Conservation (phyloP, 1,284 basidiomycete species). For the Phylloboletellus chloephorus region DNA sequence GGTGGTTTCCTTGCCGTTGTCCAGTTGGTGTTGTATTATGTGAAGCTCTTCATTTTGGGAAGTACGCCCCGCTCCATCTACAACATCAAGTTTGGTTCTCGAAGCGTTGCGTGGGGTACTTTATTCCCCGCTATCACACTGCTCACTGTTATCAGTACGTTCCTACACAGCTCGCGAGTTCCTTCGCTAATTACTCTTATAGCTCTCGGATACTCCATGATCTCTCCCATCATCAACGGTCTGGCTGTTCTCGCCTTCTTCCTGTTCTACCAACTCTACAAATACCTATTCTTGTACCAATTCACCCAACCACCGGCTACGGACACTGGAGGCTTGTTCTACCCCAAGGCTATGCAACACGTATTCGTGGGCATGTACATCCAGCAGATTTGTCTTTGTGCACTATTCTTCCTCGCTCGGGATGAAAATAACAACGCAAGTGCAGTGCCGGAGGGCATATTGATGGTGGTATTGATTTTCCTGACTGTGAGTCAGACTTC, state of each 20-base stretch:
- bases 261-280: slow-evolving; percentile 81
- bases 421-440: slow-evolving; percentile 47
- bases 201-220: slow-evolving; percentile 81
- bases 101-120: slow-evolving; percentile 79
- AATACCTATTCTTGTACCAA: slow-evolving; percentile 83
- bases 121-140: slow-evolving; percentile 75
- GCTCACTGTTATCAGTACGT: slow-evolving; percentile 72
- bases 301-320: slow-evolving; percentile 66
- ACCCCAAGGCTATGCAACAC: slow-evolving; percentile 91
- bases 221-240: slow-evolving; percentile 92
- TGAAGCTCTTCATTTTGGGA: slow-evolving; percentile 79
- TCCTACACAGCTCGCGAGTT: not conserved
- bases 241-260: slow-evolving; percentile 82
- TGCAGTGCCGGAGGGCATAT: slow-evolving; percentile 66
- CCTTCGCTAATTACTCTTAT: slow-evolving; percentile 11
- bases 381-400: slow-evolving; percentile 70
- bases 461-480: slow-evolving; percentile 82
- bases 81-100: slow-evolving; percentile 67
- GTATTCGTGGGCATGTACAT: slow-evolving; percentile 93
- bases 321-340: slow-evolving; percentile 94
- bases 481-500: slow-evolving; percentile 56
- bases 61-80: slow-evolving; percentile 87
- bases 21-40: slow-evolving; percentile 75
- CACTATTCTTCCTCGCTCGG: slow-evolving; percentile 82
- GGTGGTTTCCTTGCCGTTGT: slow-evolving; percentile 79